Evolutionary conservation across 1,284 basidiomycete genomes (phyloP), one percentile per base, ranked within the genome.

Genomic region (Paramarasmius palmivorus): DNA sequence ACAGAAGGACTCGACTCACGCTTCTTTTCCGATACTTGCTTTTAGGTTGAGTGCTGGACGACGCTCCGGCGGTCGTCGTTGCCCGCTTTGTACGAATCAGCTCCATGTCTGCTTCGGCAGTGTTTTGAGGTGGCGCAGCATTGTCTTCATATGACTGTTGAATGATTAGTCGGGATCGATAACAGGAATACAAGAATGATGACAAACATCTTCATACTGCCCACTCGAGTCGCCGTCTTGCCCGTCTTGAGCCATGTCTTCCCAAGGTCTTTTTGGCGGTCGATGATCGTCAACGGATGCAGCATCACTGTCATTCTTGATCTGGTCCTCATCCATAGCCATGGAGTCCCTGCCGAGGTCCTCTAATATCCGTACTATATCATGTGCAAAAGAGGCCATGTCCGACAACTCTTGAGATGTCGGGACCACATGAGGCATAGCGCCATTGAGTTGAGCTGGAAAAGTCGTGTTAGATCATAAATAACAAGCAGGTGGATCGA

Each of bases 21-120:
- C 88, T 90, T 68, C 88, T 73, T 67, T 91, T 91, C 61, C 88
- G 73, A 63, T 91, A 91, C 66, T 91, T 91, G 71, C 75, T 86
- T 73, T 90, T 91, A 50, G 79, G 77, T 57, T 81, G 78, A 4
- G 73, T 67, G 8, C 73, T 66, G 0, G 74, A 73, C 20, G 70
- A 70, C 23, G 72, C 73, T 10, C 71, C 76, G 1, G 77, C 76
- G 4, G 76, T 73, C 55, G 83, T 87, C 25, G 84, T 81, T 17
- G 88, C 86, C 22, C 89, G 81, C 68, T 90, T 91, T 26, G 76
- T 83, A 12, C 88, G 81, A 58, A 91, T 91, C 55, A 88, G 76
- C 58, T 88, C 86, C 88, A 91, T 91, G 61, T 91, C 89, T 56
- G 85, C 80, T 66, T 90, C 86, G 8, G 88, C 88, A 1, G 81